Evolutionary conservation across 176 grass and related monocot species (phyloP), one percentile per base, ranked within the genome.

Genomic region (Oryza nivara): DNA sequence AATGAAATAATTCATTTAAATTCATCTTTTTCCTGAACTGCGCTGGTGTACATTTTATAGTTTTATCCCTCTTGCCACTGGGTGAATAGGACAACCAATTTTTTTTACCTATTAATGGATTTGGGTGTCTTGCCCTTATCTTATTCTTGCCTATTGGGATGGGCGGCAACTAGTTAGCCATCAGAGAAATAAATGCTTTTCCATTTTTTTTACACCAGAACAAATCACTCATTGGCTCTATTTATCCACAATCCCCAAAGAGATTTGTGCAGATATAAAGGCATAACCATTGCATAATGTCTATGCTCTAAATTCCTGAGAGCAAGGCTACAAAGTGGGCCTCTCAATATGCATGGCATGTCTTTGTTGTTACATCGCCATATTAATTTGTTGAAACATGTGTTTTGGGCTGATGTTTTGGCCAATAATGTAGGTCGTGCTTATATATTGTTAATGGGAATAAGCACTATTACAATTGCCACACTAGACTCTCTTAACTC

Each of bases 61-160:
- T 3, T 61, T 43, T 68, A 65, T 38, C 49, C 9, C 56, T 77
- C 23, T 89, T 73, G 67, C 46, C 73, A 78, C 72, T 66, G 14
- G 84, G 20, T 74, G 28, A 47, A 56, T 77, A 47, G n/a, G 32
- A 46, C 26, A 36, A 6, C 73, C 13, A 52, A n/a, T 58, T 73
- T 56, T 84, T 10, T 88, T 74, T 52, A 22, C 46, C 60, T 68
- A 68, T 12, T 17, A 79, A 72, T 83, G 67, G 10, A 54, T 11
- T 2, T 65, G 8, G 23, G 26, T 63, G 0, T 78, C 75, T 82
- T 73, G 0, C 19, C 28, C 45, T 47, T 83, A 70, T 17, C 73
- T 40, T 8, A 23, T 41, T 14, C 7, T 61, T 83, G 6, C 67
- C 63, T 54, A 28, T 68, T 54, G 32, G 48, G 26, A 77, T 41